phyloP scores from a whole-genome alignment of 2,329 filamentous ascomycete genomes.

The Aspergillus fumigatiaffinis region DNA sequence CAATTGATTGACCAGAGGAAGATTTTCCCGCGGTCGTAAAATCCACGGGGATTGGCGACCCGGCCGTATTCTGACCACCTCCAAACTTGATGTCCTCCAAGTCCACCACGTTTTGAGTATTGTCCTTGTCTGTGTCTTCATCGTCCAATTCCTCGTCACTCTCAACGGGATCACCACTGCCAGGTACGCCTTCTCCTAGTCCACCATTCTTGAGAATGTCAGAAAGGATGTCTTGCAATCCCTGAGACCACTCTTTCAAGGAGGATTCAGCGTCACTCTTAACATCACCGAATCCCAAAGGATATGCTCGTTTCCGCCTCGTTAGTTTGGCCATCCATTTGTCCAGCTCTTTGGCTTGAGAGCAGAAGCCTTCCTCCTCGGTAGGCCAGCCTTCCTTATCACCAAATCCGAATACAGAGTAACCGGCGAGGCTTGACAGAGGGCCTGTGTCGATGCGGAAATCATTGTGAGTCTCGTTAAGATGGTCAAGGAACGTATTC shows the following conservation, averaged over 20 bases:
- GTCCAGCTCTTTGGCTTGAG: conserved; percentile 84
- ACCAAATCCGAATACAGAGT: conserved; percentile 90
- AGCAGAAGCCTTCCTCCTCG: conserved; percentile 86
- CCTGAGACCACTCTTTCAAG: conserved; percentile 72
- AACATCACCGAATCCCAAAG: conserved; percentile 81
- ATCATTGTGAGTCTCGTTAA: conserved; percentile 91
- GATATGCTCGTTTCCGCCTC: conserved; percentile 78
- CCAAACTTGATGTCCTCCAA: conserved; percentile 71
- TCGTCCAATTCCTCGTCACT: conserved; percentile 72
- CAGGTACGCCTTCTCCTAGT: conserved; percentile 64
- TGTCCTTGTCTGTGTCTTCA: conserved; percentile 49
- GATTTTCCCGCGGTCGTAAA: conserved; percentile 61
- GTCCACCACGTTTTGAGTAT: conserved; percentile 59
- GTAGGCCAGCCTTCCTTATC: conserved; percentile 90
- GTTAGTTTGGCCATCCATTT: conserved; percentile 98
- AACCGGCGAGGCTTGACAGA: conserved; percentile 71
- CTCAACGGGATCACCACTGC: conserved; percentile 79
- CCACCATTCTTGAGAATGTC: conserved; percentile 52
- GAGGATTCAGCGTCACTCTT: conserved; percentile 67
- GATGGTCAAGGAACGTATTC: conserved; percentile 78
- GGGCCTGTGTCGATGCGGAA: conserved; percentile 92
- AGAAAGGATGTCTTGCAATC: conserved; percentile 66
- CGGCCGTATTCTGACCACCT: conserved; percentile 22
- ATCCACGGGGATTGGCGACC: conserved; percentile 68
- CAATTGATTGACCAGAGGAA: conserved; percentile 33